A percentile compares a stretch with the other conserved stretches of the same genome.
Conservation (phyloP, 768 basidiomycete genomes). For the Russula virescens region DNA sequence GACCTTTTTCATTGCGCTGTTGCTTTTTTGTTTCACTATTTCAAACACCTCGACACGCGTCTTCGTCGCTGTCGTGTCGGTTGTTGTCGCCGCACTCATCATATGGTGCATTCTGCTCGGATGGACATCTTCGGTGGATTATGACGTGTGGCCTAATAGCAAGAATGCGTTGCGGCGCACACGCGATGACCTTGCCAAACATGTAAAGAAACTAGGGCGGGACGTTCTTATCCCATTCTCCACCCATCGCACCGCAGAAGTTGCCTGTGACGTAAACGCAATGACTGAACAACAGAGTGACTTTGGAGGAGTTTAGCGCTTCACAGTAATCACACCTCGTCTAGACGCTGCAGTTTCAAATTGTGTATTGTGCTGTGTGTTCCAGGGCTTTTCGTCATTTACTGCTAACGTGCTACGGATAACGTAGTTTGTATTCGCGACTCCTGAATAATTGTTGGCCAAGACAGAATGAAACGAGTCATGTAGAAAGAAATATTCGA, state of each 20-base stretch:
- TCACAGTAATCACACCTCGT: neutral
- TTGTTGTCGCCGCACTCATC: neutral
- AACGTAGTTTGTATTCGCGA: neutral
- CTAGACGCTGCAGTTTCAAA: neutral
- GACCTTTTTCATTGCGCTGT: slow-evolving; percentile 14
- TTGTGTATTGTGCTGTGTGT: neutral
- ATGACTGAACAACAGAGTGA: neutral
- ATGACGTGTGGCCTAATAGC: neutral
- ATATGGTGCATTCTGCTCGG: neutral
- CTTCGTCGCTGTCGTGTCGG: neutral
- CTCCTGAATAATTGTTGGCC: too few species aligned
- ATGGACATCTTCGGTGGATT: neutral
- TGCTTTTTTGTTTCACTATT: slow-evolving; percentile 11
- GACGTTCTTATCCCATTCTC: too few species aligned
- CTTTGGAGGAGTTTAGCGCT: neutral
- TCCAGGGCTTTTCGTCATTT: neutral
- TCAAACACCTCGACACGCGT: slow-evolving; percentile 9
- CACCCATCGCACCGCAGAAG: neutral
- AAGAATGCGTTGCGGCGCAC: neutral
- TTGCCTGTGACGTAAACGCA: neutral
- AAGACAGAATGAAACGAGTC: too few species aligned
- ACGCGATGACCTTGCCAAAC: neutral
- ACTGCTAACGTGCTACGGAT: neutral
- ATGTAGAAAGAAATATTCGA: too few species aligned
- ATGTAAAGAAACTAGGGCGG: neutral